Conservation (phyloP, 345 rosid species). For the Toxicodendron radicans region DNA sequence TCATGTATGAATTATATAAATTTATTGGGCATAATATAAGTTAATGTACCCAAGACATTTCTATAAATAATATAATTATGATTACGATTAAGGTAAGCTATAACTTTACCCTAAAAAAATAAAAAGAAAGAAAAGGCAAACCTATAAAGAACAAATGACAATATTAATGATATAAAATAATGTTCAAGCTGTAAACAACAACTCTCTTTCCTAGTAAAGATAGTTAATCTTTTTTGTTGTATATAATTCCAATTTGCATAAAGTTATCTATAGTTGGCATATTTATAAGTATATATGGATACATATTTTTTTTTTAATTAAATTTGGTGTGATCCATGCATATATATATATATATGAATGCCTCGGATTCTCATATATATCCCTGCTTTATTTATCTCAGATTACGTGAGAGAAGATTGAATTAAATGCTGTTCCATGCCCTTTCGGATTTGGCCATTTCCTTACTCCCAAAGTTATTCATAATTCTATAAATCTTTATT, state of each 20-base stretch:
- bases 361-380: slow-evolving; percentile 26
- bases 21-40: too few species aligned
- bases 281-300: background rate
- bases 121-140: background rate
- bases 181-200: slow-evolving; percentile 1
- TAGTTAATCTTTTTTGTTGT: background rate
- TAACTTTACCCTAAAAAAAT: slow-evolving; percentile 5
- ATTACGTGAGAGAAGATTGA: background rate
- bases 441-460: background rate
- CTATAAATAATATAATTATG: too few species aligned
- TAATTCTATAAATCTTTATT: too few species aligned
- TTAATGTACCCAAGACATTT: too few species aligned
- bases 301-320: background rate
- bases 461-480: background rate
- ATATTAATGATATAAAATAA: background rate
- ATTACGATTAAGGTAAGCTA: background rate
- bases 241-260: background rate
- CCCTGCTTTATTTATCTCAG: background rate
- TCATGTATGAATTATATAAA: too few species aligned
- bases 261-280: slow-evolving; percentile 2
- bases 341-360: background rate
- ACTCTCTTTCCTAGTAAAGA: slow-evolving; percentile 18
- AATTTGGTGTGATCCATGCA: background rate
- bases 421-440: background rate
- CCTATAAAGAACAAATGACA: slow-evolving; percentile 6